Evolutionary conservation across 139 green algal species (phyloP).

Genomic region (Picochlorum sp.): DNA sequence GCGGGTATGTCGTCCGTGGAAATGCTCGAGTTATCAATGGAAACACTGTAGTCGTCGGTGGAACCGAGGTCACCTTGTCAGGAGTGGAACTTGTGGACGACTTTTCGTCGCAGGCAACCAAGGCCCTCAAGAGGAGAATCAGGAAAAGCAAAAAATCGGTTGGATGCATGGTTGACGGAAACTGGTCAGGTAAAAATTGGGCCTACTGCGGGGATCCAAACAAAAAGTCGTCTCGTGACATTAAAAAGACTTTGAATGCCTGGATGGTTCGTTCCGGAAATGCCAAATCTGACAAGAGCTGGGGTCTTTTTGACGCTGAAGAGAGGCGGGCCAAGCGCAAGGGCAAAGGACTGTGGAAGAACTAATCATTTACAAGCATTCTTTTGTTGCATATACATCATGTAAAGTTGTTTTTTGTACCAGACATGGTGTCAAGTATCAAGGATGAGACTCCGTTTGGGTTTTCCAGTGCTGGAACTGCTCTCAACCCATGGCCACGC

Average conservation of each 20-base stretch:
- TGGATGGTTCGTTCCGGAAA: neutral
- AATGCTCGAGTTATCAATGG: constrained; percentile 1
- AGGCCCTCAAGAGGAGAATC: neutral
- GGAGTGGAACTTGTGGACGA: neutral
- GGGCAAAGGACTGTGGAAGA: constrained; percentile 1
- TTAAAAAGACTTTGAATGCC: neutral
- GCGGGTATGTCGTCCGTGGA: neutral
- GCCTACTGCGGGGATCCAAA: neutral
- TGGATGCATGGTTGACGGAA: neutral
- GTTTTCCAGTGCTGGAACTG: too few relatives aligned
- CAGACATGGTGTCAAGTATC: too few relatives aligned
- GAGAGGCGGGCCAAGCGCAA: neutral
- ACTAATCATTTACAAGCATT: neutral
- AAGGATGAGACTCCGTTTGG: too few relatives aligned
- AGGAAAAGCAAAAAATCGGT: neutral
- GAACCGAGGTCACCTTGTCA: neutral
- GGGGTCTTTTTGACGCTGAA: neutral
- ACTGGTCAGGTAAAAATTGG: neutral
- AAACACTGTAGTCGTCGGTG: neutral
- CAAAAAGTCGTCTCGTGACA: neutral
- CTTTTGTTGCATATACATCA: too few relatives aligned
- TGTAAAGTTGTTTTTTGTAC: too few relatives aligned
- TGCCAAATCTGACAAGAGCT: neutral
- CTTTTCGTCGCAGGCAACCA: neutral
- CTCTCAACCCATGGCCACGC: too few relatives aligned